Evolutionary conservation across 2,329 filamentous ascomycete genomes (phyloP).

Genomic region (Fusarium setosum): DNA sequence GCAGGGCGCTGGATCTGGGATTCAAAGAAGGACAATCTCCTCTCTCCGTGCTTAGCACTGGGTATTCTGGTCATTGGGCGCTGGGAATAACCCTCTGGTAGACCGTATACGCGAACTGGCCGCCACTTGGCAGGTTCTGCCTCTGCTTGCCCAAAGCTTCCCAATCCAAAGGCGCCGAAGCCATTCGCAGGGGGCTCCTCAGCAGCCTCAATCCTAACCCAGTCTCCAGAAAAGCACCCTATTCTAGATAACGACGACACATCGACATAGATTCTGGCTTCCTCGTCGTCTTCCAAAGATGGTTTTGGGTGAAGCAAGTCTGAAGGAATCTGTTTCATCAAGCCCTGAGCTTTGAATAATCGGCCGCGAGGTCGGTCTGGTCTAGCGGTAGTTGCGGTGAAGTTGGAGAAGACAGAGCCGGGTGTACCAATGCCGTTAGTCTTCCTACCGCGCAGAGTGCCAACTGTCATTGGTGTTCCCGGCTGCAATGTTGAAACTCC

Average conservation of each 20-base stretch:
- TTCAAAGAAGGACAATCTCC: constrained; percentile 72
- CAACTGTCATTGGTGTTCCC: constrained; percentile 82
- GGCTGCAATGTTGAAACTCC: constrained; percentile 83
- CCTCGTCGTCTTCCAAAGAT: constrained; percentile 80
- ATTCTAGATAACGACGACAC: constrained; percentile 87
- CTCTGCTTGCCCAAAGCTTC: constrained; percentile 66
- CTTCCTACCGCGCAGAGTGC: constrained; percentile 66
- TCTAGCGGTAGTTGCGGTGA: constrained; percentile 85
- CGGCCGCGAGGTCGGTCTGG: constrained; percentile 79
- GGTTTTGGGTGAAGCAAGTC: constrained; percentile 90
- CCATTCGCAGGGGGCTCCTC: constrained; percentile 78
- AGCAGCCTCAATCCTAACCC: constrained; percentile 86
- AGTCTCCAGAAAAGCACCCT: constrained; percentile 97
- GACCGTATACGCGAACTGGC: constrained; percentile 86
- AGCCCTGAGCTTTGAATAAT: constrained; percentile 84
- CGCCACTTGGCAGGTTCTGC: constrained; percentile 77
- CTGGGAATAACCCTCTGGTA: constrained; percentile 80
- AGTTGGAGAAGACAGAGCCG: constrained; percentile 89
- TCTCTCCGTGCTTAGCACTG: constrained; percentile 62
- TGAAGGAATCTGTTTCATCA: constrained; percentile 77
- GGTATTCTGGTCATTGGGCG: constrained; percentile 71
- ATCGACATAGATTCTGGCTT: constrained; percentile 91
- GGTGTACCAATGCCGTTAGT: constrained; percentile 83
- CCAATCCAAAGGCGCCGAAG: constrained; percentile 74
- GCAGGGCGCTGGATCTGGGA: constrained; percentile 72